Conservation (phyloP, 495 filamentous ascomycete genomes). For the Penicillium tannophilum region DNA sequence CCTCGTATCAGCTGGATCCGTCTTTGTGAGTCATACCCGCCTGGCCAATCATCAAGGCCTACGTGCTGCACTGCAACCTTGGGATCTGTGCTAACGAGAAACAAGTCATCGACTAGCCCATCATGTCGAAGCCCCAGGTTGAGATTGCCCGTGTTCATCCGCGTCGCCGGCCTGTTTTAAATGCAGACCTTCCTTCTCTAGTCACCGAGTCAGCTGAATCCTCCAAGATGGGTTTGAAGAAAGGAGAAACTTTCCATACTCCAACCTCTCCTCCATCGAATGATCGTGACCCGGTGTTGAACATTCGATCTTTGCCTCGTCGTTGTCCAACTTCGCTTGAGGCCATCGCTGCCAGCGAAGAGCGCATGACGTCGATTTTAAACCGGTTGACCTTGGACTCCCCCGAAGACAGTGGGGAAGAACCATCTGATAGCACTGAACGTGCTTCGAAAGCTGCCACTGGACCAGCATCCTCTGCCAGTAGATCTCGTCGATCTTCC, state of each 20-base stretch:
- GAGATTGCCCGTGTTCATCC: slow-evolving; percentile 33
- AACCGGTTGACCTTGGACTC: slow-evolving; percentile 43
- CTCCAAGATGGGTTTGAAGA: slow-evolving; percentile 41
- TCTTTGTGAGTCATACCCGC: slow-evolving; percentile 11
- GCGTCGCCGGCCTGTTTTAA: slow-evolving; percentile 39
- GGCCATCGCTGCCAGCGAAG: slow-evolving; percentile 48
- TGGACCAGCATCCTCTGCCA: not conserved
- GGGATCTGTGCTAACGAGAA: not conserved
- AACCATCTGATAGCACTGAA: not conserved
- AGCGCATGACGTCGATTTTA: slow-evolving; percentile 51
- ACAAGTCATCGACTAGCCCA: slow-evolving; percentile 1
- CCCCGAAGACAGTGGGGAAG: slow-evolving; percentile 23
- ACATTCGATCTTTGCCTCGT: slow-evolving; percentile 49
- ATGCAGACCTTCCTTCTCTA: slow-evolving; percentile 31
- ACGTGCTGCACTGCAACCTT: slow-evolving; percentile 1
- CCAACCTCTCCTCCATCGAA: slow-evolving; percentile 42
- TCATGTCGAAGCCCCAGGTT: slow-evolving; percentile 29
- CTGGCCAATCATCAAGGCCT: slow-evolving; percentile 2
- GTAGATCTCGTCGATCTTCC: not conserved
- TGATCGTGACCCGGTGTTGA: slow-evolving; percentile 46
- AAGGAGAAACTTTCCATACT: slow-evolving; percentile 56
- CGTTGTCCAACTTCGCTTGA: slow-evolving; percentile 54
- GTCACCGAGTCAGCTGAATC: slow-evolving; percentile 23
- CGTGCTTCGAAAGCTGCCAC: not conserved
- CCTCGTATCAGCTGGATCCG: slow-evolving; percentile 22